These are phyloP conservation scores for Melampsora abietis-canadensis DNA, from an alignment of 1,284 basidiomycete genomes.

Conservation along the genomic window DNA sequence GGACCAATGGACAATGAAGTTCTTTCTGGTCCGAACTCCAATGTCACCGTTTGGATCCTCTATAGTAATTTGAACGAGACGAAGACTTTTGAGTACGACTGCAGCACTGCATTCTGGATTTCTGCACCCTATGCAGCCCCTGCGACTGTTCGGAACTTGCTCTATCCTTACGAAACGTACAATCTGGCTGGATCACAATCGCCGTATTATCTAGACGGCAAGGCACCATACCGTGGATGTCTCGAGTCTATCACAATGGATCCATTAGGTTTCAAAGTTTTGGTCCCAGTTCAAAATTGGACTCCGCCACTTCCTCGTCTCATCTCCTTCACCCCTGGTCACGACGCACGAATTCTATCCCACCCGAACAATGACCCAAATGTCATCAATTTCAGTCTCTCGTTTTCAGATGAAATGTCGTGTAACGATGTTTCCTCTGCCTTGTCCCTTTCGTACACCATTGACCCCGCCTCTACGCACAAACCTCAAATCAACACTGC, in stretches of 20 bases:
- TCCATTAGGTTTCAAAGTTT: constrained; percentile 72
- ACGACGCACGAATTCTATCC: constrained; percentile 69
- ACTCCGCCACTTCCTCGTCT: constrained; percentile 66
- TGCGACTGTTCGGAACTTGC: constrained; percentile 66
- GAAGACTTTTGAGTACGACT: constrained; percentile 54
- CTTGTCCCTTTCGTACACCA: constrained; percentile 60
- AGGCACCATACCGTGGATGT: constrained; percentile 70
- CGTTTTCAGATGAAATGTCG: constrained; percentile 73
- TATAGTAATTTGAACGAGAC: constrained; percentile 40
- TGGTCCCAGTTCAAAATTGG: constrained; percentile 70
- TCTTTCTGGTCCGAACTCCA: constrained; percentile 61
- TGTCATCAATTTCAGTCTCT: constrained; percentile 65
- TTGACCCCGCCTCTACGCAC: constrained; percentile 26
- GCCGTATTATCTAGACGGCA: constrained; percentile 61
- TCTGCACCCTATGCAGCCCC: constrained; percentile 68
- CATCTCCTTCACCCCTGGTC: constrained; percentile 74
- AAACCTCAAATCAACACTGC: constrained; percentile 60
- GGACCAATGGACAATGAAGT: constrained; percentile 24
- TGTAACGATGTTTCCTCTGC: constrained; percentile 65
- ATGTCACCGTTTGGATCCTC: constrained; percentile 51
- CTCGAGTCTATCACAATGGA: constrained; percentile 64
- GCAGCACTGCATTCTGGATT: constrained; percentile 41
- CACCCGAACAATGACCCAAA: constrained; percentile 61
- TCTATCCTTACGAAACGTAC: constrained; percentile 77
- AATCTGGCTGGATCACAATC: constrained; percentile 64